These are phyloP conservation scores for Herpetospermum pedunculosum DNA, from an alignment of 306 rosid genomes.

Conservation along the genomic window DNA sequence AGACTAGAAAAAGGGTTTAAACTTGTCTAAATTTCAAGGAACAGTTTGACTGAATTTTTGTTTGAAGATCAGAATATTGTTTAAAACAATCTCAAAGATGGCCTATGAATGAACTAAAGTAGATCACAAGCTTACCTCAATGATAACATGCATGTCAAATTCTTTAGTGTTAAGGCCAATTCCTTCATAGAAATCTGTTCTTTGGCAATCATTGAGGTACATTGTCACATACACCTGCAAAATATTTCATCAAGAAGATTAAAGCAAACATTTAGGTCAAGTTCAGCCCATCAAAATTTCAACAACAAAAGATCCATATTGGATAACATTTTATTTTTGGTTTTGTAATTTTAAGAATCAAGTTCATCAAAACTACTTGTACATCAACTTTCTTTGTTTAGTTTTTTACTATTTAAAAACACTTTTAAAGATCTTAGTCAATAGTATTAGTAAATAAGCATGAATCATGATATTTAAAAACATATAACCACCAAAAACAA, in stretches of 20 bases:
- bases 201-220: constrained; percentile 97
- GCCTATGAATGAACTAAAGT: not conserved
- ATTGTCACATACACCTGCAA: constrained; percentile 91
- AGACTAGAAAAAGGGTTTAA: not conserved
- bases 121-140: constrained; percentile 49
- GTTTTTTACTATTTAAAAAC: not conserved
- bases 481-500: not conserved
- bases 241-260: not conserved
- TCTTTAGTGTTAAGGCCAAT: constrained; percentile 91
- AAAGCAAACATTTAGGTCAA: not conserved
- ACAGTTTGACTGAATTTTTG: not conserved
- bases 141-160: constrained; percentile 96
- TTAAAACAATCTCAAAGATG: not conserved
- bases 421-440: too few relatives aligned
- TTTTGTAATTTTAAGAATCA: not conserved
- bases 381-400: not conserved
- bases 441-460: not conserved
- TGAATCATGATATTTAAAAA: not conserved
- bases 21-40: not conserved
- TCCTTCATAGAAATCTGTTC: constrained; percentile 92
- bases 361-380: not conserved
- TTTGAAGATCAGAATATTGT: not conserved
- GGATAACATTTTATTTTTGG: not conserved
- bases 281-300: not conserved
- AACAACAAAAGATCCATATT: not conserved